Conservation (phyloP, 805 yeast genomes). For the Starmerella tilneyi region DNA sequence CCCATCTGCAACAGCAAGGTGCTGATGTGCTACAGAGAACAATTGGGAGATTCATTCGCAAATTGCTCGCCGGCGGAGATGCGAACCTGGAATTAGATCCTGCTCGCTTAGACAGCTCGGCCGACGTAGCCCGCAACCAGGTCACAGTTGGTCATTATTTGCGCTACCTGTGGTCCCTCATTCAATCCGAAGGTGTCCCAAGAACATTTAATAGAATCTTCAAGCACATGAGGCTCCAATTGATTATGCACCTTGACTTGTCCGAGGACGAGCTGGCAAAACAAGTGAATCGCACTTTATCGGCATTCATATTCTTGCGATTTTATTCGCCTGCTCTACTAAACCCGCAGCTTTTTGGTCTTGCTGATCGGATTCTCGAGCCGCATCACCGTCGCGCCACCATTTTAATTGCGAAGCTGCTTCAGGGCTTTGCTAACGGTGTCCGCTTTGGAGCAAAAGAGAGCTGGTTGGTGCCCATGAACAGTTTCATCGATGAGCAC, state of each 20-base stretch:
- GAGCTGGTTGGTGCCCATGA: conserved; percentile 63
- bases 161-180: conserved; percentile 23
- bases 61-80: conserved; percentile 41
- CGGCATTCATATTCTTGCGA: conserved; percentile 75
- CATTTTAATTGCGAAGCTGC: conserved; percentile 63
- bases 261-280: neutral
- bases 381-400: conserved; percentile 66
- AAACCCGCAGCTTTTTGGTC: conserved; percentile 75
- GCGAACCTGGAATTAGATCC: conserved; percentile 73
- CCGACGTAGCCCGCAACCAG: conserved; percentile 38
- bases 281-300: conserved; percentile 55
- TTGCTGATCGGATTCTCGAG: conserved; percentile 59
- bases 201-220: conserved; percentile 23
- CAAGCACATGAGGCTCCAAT: conserved; percentile 14
- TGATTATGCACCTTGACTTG: conserved; percentile 11
- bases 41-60: conserved; percentile 56
- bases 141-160: conserved; percentile 39
- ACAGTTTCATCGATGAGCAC: conserved; percentile 52
- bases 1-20: conserved; percentile 65
- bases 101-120: conserved; percentile 37
- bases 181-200: conserved; percentile 23
- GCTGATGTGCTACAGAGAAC: conserved; percentile 64
- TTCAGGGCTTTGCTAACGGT: conserved; percentile 71
- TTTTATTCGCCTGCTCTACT: conserved; percentile 85
- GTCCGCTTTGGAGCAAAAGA: conserved; percentile 71